Conservation (phyloP, 129 eudicot species). For the Helianthus tuberosus region DNA sequence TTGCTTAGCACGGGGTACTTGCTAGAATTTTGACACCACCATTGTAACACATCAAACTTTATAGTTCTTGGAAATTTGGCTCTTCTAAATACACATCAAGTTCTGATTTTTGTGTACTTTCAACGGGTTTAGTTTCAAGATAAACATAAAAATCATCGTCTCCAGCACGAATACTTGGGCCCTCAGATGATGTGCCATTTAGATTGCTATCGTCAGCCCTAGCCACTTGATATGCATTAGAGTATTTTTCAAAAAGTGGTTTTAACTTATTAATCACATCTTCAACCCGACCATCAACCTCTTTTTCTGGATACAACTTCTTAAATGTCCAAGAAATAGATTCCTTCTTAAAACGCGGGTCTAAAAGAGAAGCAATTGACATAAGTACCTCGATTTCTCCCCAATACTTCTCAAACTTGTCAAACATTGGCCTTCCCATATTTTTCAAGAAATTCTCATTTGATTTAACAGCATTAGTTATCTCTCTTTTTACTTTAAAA, state of each 20-base stretch:
- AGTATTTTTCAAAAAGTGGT: neutral
- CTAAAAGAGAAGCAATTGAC: neutral
- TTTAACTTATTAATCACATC: neutral
- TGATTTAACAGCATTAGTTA: neutral
- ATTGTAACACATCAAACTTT: neutral
- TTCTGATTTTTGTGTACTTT: too few relatives aligned
- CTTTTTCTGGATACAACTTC: neutral
- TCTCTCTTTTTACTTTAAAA: neutral
- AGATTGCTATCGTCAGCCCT: neutral
- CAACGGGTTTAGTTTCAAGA: neutral
- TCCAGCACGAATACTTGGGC: neutral
- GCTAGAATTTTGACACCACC: too few relatives aligned
- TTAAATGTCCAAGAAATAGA: neutral
- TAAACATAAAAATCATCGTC: neutral
- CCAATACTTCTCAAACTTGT: neutral
- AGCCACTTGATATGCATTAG: neutral
- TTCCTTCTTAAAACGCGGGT: neutral
- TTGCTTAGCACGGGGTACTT: too few relatives aligned
- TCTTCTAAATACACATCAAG: neutral
- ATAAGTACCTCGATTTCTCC: neutral
- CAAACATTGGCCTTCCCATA: neutral
- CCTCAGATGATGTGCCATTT: neutral
- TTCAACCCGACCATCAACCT: neutral
- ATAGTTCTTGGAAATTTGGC: neutral
- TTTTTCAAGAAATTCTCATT: neutral